phyloP scores from a whole-genome alignment of 805 yeast species.

The Hanseniaspora pseudoguilliermondii region DNA sequence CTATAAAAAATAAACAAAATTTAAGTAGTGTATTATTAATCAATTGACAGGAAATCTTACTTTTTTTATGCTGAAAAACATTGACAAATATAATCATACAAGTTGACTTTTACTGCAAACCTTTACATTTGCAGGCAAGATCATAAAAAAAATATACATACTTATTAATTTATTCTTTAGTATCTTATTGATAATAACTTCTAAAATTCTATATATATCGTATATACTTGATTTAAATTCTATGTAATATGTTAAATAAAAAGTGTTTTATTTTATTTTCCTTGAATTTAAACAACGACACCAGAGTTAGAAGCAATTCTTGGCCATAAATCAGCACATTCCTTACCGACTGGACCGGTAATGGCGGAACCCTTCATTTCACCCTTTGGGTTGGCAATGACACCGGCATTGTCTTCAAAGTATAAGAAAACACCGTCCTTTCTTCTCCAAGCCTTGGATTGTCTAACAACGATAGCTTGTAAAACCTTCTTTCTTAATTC shows the following conservation, averaged over 20 bases:
- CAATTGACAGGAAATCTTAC: too few species aligned
- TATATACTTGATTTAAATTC: constrained; percentile 1
- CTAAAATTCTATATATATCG: constrained; percentile 4
- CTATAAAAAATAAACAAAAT: too few species aligned
- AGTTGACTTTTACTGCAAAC: neutral
- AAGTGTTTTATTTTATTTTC: constrained; percentile 12
- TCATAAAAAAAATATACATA: neutral
- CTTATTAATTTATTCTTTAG: neutral
- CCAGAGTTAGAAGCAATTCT: constrained; percentile 99
- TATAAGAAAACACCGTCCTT: constrained; percentile 98
- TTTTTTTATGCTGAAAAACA: too few species aligned
- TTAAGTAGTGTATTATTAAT: too few species aligned
- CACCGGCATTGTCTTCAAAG: constrained; percentile 99
- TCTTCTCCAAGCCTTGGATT: constrained; percentile 99
- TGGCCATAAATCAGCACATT: constrained; percentile 99
- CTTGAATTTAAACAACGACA: constrained; percentile 80
- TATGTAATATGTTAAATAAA: constrained; percentile 10
- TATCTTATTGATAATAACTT: constrained; percentile 4
- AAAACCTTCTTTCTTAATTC: constrained; percentile 99
- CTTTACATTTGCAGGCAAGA: neutral
- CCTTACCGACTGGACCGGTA: constrained; percentile 99
- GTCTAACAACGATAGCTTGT: constrained; percentile 99
- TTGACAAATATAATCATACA: too few species aligned
- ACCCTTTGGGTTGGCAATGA: constrained; percentile 99
- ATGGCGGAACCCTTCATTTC: constrained; percentile 99